Conservation (phyloP, 208 protist genomes). For the Tritrichomonas foetus region DNA sequence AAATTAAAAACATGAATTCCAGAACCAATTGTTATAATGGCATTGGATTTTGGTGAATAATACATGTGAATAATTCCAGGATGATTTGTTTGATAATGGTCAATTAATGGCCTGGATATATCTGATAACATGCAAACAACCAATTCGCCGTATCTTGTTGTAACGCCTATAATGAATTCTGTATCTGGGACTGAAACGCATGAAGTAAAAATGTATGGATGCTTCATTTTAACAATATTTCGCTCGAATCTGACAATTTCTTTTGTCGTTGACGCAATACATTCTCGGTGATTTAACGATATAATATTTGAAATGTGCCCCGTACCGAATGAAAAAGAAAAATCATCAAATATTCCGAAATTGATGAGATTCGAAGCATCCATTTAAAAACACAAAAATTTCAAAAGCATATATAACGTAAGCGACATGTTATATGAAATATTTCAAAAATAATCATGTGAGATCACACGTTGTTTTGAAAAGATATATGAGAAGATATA, state of each 20-base stretch:
- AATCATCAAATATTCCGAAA: background rate
- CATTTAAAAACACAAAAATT: too few species aligned
- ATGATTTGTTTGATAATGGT: background rate
- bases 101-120: background rate
- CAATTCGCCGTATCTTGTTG: background rate
- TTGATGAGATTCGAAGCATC: background rate
- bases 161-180: background rate
- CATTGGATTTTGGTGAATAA: background rate
- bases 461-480: too few species aligned
- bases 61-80: background rate
- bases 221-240: background rate
- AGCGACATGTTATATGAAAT: too few species aligned
- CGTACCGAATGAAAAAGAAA: background rate
- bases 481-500: too few species aligned
- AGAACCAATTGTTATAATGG: background rate
- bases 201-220: background rate
- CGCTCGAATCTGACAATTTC: background rate
- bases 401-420: too few species aligned
- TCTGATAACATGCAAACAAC: background rate
- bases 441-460: too few species aligned
- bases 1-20: slow-evolving; percentile 23
- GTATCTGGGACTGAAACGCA: background rate
- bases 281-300: background rate
- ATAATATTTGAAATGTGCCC: background rate
- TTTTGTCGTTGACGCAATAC: background rate